Evolutionary conservation across 225 moss, liverwort and hornwort genomes (phyloP).

Genomic region (Sphagnum contortum): DNA sequence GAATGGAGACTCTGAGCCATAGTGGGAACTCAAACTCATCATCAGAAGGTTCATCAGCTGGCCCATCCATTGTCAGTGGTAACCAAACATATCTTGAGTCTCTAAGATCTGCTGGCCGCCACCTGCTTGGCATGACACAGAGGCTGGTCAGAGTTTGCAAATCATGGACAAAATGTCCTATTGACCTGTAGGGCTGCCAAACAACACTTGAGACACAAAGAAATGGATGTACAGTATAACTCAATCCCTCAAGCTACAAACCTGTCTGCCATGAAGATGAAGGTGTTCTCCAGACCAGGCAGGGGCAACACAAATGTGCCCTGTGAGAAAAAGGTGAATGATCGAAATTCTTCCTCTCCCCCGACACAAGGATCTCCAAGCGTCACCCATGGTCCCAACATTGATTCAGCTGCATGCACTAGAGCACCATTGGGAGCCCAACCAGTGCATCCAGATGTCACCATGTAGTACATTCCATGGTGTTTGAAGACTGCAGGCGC

Average conservation of each 20-base stretch:
- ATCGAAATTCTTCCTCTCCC: conserved; percentile 62
- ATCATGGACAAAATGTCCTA: no score
- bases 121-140: conserved; percentile 51
- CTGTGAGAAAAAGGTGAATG: conserved; percentile 84
- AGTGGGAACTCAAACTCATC: conserved; percentile 54
- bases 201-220: no score
- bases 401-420: conserved; percentile 84
- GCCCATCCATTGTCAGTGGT: conserved; percentile 71
- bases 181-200: no score
- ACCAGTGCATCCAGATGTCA: conserved; percentile 88
- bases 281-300: conserved; percentile 62
- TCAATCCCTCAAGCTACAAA: neutral
- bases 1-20: conserved; percentile 65
- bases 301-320: conserved; percentile 86
- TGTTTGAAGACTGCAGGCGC: conserved; percentile 94
- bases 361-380: conserved; percentile 88
- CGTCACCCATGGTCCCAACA: conserved; percentile 84
- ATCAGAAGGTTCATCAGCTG: conserved; percentile 59
- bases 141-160: no score
- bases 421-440: conserved; percentile 80
- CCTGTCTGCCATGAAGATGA: conserved; percentile 86
- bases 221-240: no score
- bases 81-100: conserved; percentile 95
- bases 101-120: conserved; percentile 73
- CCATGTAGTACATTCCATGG: conserved; percentile 73